Conservation (phyloP, 164 flowering plant genomes). For the Annona squamosa region DNA sequence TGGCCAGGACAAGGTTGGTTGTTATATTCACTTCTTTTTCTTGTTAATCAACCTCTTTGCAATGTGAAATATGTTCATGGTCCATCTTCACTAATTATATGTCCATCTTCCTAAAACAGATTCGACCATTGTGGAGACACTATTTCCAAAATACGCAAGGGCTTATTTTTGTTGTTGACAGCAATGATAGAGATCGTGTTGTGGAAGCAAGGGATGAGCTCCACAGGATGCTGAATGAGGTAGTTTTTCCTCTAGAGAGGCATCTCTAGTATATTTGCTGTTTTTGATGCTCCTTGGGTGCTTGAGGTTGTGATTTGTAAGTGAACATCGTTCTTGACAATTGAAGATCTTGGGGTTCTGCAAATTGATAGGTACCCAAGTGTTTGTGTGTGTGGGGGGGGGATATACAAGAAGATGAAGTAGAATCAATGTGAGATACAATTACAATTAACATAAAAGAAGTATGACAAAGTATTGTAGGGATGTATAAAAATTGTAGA, state of each 20-base stretch:
- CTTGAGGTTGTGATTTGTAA: not conserved
- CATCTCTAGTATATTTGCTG: not conserved
- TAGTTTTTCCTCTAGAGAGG: not conserved
- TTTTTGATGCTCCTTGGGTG: not conserved
- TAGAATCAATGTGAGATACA: too few species aligned
- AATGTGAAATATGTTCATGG: not conserved
- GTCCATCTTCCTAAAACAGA: slow-evolving; percentile 7
- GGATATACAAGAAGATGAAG: too few species aligned
- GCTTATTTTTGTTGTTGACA: slow-evolving; percentile 22
- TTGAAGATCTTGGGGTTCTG: too few species aligned
- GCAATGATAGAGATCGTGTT: slow-evolving; percentile 23
- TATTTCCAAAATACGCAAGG: slow-evolving; percentile 25
- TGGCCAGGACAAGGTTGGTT: slow-evolving; percentile 17
- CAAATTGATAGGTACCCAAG: too few species aligned
- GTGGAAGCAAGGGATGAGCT: slow-evolving; percentile 24
- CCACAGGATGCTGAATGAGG: slow-evolving; percentile 26
- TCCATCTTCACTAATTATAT: not conserved
- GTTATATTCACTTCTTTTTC: not conserved
- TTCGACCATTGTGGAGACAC: slow-evolving; percentile 24
- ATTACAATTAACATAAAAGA: too few species aligned
- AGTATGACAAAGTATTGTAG: too few species aligned
- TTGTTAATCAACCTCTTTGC: not conserved
- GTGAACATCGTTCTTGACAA: not conserved
- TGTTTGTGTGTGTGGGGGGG: too few species aligned
- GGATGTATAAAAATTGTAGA: too few species aligned